Evolutionary conservation across 2,329 filamentous ascomycete species (phyloP), one percentile per base, ranked within the genome.

Genomic region (Myotisia sp.): DNA sequence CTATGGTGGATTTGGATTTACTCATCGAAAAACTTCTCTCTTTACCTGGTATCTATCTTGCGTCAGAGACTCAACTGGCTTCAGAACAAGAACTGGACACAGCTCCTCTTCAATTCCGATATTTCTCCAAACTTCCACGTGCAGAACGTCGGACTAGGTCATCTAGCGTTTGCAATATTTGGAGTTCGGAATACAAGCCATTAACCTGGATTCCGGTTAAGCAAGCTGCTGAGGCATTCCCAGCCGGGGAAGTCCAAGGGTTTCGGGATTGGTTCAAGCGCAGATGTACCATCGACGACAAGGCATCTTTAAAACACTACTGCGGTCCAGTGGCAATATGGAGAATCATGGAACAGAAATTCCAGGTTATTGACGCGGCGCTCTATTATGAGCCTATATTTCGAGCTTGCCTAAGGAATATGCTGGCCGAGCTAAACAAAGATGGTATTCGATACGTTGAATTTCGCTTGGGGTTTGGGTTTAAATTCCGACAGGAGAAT

Each of bases 351-450:
- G 63, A 61, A 33, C 72, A 70, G 26, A 79, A 77, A 41, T 93
- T 93, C 56, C 59, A 68, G 3, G 71, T 87, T 3, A 67, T 87
- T 29, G 72, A 73, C 29, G 77, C 74, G n/a, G 71, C 93, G 33
- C 67, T 93, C 34, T 81, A 79, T 57, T 93, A 93, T 58, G 87
- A 94, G 56, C 86, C 86, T 9, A 82, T 94, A 42, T 87, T 81
- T 59, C 74, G 84, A 18, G 64, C 65, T 12, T 92, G 85, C 49
- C 60, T 94, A 41, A 73, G 70, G 18, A 68, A 71, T n/a, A 67
- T 94, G 47, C 72, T 92, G 56, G 62, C 62, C 32, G 68, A 77
- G 33, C 64, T 94, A 14, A 65, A 76, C 12, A 72, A 72, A 4
- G 87, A 95, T 52, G 83, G 85, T 4, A 73, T 94, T 20, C 74